Conservation (phyloP, 306 rosid genomes). For the Casuarina cunninghamiana region DNA sequence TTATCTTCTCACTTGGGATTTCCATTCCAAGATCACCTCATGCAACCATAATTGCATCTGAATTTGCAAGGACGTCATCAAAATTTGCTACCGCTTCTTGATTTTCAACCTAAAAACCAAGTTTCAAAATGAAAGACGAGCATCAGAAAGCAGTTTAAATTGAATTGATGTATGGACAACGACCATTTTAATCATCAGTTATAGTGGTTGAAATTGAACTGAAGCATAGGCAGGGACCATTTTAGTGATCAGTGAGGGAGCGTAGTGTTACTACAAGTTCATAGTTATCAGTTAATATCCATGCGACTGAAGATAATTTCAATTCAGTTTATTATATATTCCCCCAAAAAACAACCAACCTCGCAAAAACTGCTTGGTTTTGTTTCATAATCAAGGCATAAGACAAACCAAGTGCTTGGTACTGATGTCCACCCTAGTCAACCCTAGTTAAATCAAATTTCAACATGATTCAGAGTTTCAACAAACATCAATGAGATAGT, state of each 20-base stretch:
- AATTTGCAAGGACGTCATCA: conserved; percentile 87
- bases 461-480: neutral
- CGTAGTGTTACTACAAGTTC: neutral
- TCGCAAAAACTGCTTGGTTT: neutral
- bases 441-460: neutral
- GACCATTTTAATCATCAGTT: no score
- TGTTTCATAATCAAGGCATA: neutral
- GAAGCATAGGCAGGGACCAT: no score
- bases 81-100: conserved; percentile 98
- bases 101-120: conserved; percentile 77
- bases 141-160: neutral
- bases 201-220: no score
- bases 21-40: conserved; percentile 99
- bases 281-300: conserved; percentile 5
- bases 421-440: neutral
- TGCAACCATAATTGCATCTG: conserved; percentile 99
- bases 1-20: conserved; percentile 96
- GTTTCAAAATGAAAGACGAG: conserved; percentile 9
- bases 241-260: no score
- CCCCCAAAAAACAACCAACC: neutral
- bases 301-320: neutral
- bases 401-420: neutral
- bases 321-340: neutral
- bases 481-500: conserved; percentile 60
- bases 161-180: no score